A percentile compares a stretch with the other conserved stretches of the same genome.
These are phyloP conservation scores for Stellera chamaejasme DNA, from an alignment of 345 rosid species.

Conservation along the genomic window DNA sequence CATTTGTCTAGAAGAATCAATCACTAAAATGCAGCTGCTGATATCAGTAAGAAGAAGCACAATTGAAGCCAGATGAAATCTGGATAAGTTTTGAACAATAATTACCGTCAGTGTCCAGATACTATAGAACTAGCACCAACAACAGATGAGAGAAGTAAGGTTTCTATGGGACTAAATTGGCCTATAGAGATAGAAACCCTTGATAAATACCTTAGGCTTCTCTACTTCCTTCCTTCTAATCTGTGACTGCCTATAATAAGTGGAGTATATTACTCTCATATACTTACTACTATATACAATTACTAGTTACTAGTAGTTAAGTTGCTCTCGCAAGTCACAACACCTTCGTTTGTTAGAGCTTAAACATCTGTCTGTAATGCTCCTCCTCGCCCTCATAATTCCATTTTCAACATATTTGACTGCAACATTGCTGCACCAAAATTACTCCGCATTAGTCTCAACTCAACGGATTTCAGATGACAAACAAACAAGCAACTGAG, in stretches of 20 bases:
- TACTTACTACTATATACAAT: constrained; percentile 24
- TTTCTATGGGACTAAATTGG: constrained; percentile 19
- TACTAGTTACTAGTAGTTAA: constrained; percentile 8
- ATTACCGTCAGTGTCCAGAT: no score
- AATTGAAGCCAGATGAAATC: no score
- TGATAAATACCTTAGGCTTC: constrained; percentile 22
- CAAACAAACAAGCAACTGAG: not conserved
- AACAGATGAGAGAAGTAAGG: constrained; percentile 11
- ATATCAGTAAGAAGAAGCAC: no score
- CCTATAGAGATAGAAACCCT: constrained; percentile 25
- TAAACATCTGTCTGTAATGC: constrained; percentile 10
- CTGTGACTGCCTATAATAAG: constrained; percentile 12
- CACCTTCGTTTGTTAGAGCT: constrained; percentile 19
- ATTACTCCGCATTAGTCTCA: constrained; percentile 15
- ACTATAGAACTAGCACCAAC: no score
- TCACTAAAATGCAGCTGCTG: no score
- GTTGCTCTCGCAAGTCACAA: not conserved
- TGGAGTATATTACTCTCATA: not conserved
- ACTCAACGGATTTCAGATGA: not conserved
- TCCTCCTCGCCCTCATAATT: constrained; percentile 33
- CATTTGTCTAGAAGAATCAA: no score
- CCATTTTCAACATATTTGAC: constrained; percentile 56
- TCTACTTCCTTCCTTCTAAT: constrained; percentile 24
- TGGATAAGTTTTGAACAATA: no score
- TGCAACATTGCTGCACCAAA: constrained; percentile 47